These are phyloP conservation scores for Aspergillus piperis DNA, from an alignment of 2,329 filamentous ascomycete genomes.

Conservation along the genomic window DNA sequence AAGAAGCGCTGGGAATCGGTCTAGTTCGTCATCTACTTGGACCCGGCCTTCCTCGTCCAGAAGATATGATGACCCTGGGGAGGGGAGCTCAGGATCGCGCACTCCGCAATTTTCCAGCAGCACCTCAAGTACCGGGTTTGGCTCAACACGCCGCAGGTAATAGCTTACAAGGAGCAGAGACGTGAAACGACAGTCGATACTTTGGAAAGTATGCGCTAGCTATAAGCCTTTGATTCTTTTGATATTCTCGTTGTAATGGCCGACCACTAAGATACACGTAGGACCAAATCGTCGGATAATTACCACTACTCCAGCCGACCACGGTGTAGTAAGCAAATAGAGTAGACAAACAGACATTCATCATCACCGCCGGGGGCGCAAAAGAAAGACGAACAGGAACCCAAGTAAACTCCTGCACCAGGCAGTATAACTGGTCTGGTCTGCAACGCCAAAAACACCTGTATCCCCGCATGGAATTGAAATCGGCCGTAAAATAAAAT, in stretches of 20 bases:
- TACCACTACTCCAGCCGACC: not conserved
- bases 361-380: not conserved
- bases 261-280: not conserved
- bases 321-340: not conserved
- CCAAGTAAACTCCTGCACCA: constrained; percentile 5
- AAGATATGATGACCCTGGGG: constrained; percentile 30
- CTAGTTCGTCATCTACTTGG: constrained; percentile 19
- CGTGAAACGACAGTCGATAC: not conserved
- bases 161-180: not conserved
- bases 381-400: not conserved
- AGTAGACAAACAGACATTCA: constrained; percentile 4
- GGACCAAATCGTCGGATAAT: not conserved
- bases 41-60: constrained; percentile 19
- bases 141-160: constrained; percentile 46
- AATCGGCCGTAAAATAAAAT: constrained; percentile 6
- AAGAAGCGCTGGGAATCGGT: constrained; percentile 18
- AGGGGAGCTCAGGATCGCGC: constrained; percentile 35
- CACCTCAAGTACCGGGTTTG: constrained; percentile 47
- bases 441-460: constrained; percentile 13
- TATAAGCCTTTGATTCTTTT: not conserved
- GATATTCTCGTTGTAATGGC: not conserved
- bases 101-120: constrained; percentile 37
- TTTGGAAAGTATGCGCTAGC: too few relatives aligned
- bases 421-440: not conserved
- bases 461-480: constrained; percentile 3